Base-by-base conservation (phyloP, 805 yeast genomes). In the Metschnikowia dekortorum region DNA sequence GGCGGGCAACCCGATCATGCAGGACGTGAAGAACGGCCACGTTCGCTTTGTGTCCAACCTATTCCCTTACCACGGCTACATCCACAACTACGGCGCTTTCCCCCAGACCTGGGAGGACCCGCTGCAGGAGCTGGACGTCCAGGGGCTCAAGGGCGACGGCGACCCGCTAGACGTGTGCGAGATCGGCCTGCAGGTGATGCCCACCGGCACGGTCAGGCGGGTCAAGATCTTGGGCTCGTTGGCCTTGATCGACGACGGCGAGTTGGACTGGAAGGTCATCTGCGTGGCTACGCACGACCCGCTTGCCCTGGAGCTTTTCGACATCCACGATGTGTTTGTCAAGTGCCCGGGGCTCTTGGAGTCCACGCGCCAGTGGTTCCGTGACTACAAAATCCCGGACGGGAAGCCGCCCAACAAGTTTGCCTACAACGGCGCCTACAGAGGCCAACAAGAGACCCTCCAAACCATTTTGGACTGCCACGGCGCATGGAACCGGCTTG, bases 1-100 rank as follows among this genome's bases (percentile, higher is more conserved):
- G 61, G 72, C 81, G 42, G 79, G 90, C 68, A 94, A 94, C 79
- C 99, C 99, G 64, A 94, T 94, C 62, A 78, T 88, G 55, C 99
- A 94, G 78, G 99, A 94, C 74, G 88, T 95, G 67, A 94, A 94
- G 80, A 92, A 94, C 80, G 98, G 97, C 60, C 86, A 89, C 73
- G 82, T 90, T 65, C 84, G 98, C 76, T 94, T 85, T 62, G 98
- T 94, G 53, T 85, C 96, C 78, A 94, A 94, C 82, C 84, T 96
- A 71, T 92, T 92, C 89, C 99, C 99, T 48, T 96, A 88, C 79
- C 96, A 94, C 71, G 99, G 99, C 62, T 92, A 94, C 79, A 92
- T 92, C 61, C 96, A 90, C 78, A 94, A 94, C 79, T 92, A 92
- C 70, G 99, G 98, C 70, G 97, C 97, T 45, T 87, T 92, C 82